These are phyloP conservation scores for Podaxis sp. DNA, from an alignment of 768 basidiomycete genomes.

Conservation along the genomic window DNA sequence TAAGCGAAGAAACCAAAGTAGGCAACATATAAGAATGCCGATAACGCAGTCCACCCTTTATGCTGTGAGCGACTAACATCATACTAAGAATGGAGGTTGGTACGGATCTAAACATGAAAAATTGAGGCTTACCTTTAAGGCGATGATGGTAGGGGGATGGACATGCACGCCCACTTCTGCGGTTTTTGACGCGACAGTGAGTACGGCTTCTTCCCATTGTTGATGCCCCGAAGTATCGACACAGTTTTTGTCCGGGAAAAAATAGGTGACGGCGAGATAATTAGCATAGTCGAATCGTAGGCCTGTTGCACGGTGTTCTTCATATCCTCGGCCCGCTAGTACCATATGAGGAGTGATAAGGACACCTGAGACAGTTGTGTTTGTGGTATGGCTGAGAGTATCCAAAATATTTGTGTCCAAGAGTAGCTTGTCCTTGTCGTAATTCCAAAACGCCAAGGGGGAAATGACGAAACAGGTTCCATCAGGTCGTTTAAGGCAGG, in stretches of 20 bases:
- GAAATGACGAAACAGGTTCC: slow-evolving; percentile 67
- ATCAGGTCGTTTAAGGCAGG: slow-evolving; percentile 50
- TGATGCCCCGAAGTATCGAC: slow-evolving; percentile 55
- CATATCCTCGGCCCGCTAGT: slow-evolving; percentile 61
- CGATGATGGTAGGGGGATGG: slow-evolving; percentile 38
- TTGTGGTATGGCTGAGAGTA: slow-evolving; percentile 49
- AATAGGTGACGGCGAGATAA: slow-evolving; percentile 76
- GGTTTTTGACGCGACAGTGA: slow-evolving; percentile 29
- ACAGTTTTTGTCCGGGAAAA: slow-evolving; percentile 76
- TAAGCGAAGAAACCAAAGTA: slow-evolving; percentile 75
- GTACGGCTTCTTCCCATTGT: slow-evolving; percentile 57
- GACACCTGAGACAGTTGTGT: slow-evolving; percentile 59
- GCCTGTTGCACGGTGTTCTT: slow-evolving; percentile 42
- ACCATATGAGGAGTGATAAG: slow-evolving; percentile 72
- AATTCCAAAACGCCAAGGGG: slow-evolving; percentile 71
- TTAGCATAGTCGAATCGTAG: slow-evolving; percentile 59
- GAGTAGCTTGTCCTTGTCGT: slow-evolving; percentile 49
- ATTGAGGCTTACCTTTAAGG: slow-evolving; percentile 36
- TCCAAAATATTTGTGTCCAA: slow-evolving; percentile 54
- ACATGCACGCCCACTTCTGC: slow-evolving; percentile 24
- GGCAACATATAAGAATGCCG: slow-evolving; percentile 68
- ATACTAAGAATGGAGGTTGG: slow-evolving; percentile 35
- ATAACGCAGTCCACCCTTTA: slow-evolving; percentile 54
- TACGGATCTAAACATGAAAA: slow-evolving; percentile 5
- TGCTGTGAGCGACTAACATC: slow-evolving; percentile 42